phyloP scores from a whole-genome alignment of 495 filamentous ascomycete species.

The Platismatia glauca region DNA sequence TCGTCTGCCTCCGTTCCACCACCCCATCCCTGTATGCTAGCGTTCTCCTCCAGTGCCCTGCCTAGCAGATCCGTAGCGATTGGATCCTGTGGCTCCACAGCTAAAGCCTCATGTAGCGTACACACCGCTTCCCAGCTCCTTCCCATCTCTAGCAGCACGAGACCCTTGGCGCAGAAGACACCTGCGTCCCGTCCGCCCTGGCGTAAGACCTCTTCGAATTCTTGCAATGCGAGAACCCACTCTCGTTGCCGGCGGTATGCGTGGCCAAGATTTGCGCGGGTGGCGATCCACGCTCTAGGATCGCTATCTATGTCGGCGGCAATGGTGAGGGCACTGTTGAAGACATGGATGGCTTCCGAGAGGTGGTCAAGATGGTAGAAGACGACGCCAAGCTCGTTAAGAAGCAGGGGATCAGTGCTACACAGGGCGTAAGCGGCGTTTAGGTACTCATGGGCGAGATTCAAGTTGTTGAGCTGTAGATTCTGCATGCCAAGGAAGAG shows the following conservation, averaged over 20 bases:
- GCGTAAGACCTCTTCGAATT: slow-evolving; percentile 76
- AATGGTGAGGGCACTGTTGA: slow-evolving; percentile 63
- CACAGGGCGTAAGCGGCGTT: slow-evolving; percentile 73
- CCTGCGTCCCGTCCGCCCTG: slow-evolving; percentile 64
- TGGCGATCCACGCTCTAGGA: slow-evolving; percentile 75
- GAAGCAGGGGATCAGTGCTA: slow-evolving; percentile 72
- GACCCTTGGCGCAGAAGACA: slow-evolving; percentile 63
- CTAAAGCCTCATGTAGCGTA: slow-evolving; percentile 62
- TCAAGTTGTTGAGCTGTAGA: slow-evolving; percentile 88
- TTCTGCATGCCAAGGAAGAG: slow-evolving; percentile 99
- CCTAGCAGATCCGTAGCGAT: slow-evolving; percentile 55
- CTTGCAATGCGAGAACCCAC: slow-evolving; percentile 59
- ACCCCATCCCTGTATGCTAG: slow-evolving; percentile 25
- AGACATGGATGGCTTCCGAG: slow-evolving; percentile 59
- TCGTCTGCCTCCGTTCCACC: slow-evolving; percentile 22
- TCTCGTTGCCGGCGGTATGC: slow-evolving; percentile 66
- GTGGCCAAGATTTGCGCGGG: slow-evolving; percentile 81
- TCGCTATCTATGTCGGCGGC: slow-evolving; percentile 75
- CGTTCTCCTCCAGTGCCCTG: slow-evolving; percentile 26
- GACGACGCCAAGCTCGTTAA: slow-evolving; percentile 93
- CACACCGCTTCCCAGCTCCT: slow-evolving; percentile 59
- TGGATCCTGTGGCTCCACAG: slow-evolving; percentile 58
- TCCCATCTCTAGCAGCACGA: slow-evolving; percentile 62
- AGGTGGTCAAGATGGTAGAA: slow-evolving; percentile 84
- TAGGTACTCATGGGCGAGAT: slow-evolving; percentile 89